phyloP scores from a whole-genome alignment of 2,329 filamentous ascomycete genomes.

The Coleophoma cylindrospora region DNA sequence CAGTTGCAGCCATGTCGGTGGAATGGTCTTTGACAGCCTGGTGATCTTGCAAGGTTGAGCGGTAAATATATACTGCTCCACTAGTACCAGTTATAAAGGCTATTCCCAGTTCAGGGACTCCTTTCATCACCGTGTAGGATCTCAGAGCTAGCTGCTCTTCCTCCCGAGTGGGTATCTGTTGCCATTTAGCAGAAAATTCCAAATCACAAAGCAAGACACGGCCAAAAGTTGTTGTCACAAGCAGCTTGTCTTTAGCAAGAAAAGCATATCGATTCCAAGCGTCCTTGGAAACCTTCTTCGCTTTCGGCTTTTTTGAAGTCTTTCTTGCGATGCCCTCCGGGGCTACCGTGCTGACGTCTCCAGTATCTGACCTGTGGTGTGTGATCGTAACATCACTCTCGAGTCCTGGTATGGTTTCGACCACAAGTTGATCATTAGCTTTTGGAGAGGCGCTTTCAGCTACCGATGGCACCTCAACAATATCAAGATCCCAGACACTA shows the following conservation, averaged over 20 bases:
- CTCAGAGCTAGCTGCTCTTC: constrained; percentile 28
- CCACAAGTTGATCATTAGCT: no score
- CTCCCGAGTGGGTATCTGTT: constrained; percentile 17
- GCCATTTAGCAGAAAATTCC: constrained; percentile 13
- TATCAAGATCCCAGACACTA: no score
- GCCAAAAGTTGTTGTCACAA: constrained; percentile 57
- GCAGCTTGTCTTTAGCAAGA: constrained; percentile 43
- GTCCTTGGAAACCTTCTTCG: constrained; percentile 33
- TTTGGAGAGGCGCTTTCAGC: no score
- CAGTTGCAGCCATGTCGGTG: background rate
- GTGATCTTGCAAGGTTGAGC: background rate
- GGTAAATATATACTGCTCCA: constrained; percentile 29
- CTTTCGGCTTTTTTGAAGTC: constrained; percentile 12
- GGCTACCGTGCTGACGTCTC: background rate
- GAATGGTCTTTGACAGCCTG: background rate
- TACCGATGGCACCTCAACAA: no score
- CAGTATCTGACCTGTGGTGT: no score
- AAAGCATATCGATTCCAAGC: constrained; percentile 61
- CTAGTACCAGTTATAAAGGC: constrained; percentile 40
- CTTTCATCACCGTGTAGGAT: constrained; percentile 41
- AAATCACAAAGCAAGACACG: constrained; percentile 44
- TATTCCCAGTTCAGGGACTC: constrained; percentile 27
- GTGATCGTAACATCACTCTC: no score
- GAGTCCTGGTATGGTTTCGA: no score
- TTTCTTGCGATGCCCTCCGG: constrained; percentile 6